Percentiles rank a stretch among this genome's conserved stretches.
These are phyloP conservation scores for Mortierella sp. DNA, from an alignment of 371 early-diverging fungal species.

Conservation along the genomic window DNA sequence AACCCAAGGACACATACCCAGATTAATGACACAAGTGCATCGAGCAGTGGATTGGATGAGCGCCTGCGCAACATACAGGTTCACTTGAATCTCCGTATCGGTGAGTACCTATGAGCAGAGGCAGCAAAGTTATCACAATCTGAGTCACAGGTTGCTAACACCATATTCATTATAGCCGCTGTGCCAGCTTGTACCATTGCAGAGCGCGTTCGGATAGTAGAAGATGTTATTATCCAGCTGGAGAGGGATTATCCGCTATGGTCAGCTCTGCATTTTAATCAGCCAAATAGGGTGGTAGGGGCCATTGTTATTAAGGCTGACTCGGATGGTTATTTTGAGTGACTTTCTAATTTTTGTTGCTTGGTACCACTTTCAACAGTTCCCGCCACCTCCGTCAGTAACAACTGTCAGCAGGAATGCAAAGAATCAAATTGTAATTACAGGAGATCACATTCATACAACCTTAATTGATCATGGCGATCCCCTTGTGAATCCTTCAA, in stretches of 20 bases:
- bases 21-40: conserved; percentile 21
- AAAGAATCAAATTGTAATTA: conserved; percentile 45
- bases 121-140: neutral
- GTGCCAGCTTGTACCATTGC: conserved; percentile 57
- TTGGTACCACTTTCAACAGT: conserved; percentile 17
- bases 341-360: neutral
- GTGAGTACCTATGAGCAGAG: conserved; percentile 38
- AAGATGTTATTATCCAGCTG: conserved; percentile 75
- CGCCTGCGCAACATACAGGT: conserved; percentile 71
- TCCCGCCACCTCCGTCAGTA: conserved; percentile 53
- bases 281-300: conserved; percentile 66
- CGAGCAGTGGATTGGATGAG: conserved; percentile 59
- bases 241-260: conserved; percentile 79
- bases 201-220: conserved; percentile 73
- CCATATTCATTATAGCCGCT: conserved; percentile 31
- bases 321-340: neutral
- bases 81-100: conserved; percentile 75
- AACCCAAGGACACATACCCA: conserved; percentile 60
- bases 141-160: neutral
- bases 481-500: conserved; percentile 9
- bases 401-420: conserved; percentile 51
- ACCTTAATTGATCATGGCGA: conserved; percentile 51
- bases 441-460: conserved; percentile 48
- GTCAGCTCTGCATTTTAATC: conserved; percentile 80
- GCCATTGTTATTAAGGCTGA: no score